Conservation (phyloP, 1,284 basidiomycete genomes). For the Gomphus bonarii region DNA sequence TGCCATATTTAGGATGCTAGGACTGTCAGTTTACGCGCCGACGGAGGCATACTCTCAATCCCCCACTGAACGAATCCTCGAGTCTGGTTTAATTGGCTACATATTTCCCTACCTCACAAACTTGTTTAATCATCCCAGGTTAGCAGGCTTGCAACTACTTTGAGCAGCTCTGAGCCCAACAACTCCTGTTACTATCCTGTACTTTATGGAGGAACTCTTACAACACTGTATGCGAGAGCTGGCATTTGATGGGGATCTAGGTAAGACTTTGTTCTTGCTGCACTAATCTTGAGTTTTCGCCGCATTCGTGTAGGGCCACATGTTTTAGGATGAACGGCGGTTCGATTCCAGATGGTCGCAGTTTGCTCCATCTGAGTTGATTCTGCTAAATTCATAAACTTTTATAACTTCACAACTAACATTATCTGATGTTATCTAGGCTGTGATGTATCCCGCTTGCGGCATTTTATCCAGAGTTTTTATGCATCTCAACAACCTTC, state of each 20-base stretch:
- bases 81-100: too few relatives aligned
- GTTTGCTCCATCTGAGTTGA: constrained; percentile 13
- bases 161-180: neutral
- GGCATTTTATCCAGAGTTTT: constrained; percentile 57
- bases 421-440: constrained; percentile 32
- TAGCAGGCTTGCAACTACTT: neutral
- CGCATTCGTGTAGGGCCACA: neutral
- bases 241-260: constrained; percentile 74
- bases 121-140: neutral
- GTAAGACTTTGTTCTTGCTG: constrained; percentile 27
- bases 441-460: constrained; percentile 56
- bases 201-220: constrained; percentile 61
- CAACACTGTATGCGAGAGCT: constrained; percentile 67
- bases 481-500: constrained; percentile 31
- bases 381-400: constrained; percentile 13
- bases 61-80: neutral
- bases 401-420: constrained; percentile 5
- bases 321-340: neutral
- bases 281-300: neutral
- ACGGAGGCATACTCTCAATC: neutral
- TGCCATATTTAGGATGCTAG: neutral
- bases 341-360: neutral
- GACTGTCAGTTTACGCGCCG: neutral
- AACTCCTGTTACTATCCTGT: neutral
- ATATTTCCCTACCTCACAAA: neutral